Evolutionary conservation across 345 rosid species (phyloP).

Genomic region (Boechera stricta): DNA sequence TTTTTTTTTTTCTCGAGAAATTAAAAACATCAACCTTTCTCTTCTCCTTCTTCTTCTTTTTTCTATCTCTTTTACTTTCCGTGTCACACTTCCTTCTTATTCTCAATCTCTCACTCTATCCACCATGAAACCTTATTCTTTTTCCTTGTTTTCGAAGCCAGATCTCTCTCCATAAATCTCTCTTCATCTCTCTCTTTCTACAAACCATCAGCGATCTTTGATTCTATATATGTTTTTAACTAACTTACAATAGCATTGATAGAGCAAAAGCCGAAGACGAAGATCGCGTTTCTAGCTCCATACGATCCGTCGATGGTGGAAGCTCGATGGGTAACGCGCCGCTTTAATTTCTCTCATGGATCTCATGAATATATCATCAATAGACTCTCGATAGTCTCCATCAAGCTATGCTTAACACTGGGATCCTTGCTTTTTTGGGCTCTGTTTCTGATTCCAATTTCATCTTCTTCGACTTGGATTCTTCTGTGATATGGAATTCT

Average conservation of each 20-base stretch:
- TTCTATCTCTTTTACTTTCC: no score
- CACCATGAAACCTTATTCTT: no score
- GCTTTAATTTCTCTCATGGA: constrained; percentile 98
- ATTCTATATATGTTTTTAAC: not conserved
- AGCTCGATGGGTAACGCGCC: no score
- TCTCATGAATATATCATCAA: constrained; percentile 83
- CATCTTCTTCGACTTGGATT: constrained; percentile 15
- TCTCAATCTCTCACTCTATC: no score
- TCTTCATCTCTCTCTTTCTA: constrained; percentile 5
- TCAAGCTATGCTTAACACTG: constrained; percentile 84
- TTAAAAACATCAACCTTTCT: no score
- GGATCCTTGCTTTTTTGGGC: constrained; percentile 43
- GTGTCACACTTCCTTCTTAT: no score
- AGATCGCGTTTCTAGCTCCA: constrained; percentile 91
- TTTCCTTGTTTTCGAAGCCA: constrained; percentile 45
- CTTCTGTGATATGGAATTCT: constrained; percentile 28
- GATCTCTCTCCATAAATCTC: constrained; percentile 43
- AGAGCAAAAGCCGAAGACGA: constrained; percentile 81
- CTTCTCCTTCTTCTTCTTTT: no score
- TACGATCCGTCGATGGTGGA: constrained; percentile 83
- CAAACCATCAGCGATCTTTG: constrained; percentile 13
- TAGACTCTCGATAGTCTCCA: constrained; percentile 91
- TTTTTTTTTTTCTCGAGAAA: no score
- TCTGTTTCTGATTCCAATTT: constrained; percentile 16
- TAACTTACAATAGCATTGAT: constrained; percentile 32